These are phyloP conservation scores for Trichoderma atroviride DNA, from an alignment of 2,329 filamentous ascomycete species.

Conservation along the genomic window DNA sequence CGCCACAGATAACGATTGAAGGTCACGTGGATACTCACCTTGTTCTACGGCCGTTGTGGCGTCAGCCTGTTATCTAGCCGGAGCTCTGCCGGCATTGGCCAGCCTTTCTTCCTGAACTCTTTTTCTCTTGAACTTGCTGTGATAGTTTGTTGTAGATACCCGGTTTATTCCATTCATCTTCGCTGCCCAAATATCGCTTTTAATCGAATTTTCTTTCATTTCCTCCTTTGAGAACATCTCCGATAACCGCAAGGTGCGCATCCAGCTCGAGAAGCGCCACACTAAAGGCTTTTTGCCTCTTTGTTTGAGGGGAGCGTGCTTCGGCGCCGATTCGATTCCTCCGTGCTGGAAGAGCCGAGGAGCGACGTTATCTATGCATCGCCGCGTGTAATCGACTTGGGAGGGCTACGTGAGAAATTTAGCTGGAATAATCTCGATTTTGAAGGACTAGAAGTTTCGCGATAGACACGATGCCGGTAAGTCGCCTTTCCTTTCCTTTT, in stretches of 20 bases:
- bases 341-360: not conserved
- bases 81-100: constrained; percentile 23
- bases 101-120: constrained; percentile 15
- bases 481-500: constrained; percentile 25
- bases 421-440: not conserved
- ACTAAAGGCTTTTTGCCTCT: not conserved
- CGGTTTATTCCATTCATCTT: not conserved
- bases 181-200: not conserved
- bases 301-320: constrained; percentile 22
- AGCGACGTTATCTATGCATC: constrained; percentile 17
- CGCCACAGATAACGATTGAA: not conserved
- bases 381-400: constrained; percentile 3
- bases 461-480: constrained; percentile 39
- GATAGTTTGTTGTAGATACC: not conserved
- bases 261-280: not conserved
- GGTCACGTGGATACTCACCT: constrained; percentile 8
- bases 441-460: constrained; percentile 5
- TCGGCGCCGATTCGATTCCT: constrained; percentile 22
- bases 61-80: constrained; percentile 6
- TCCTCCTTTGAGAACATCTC: no score
- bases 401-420: constrained; percentile 20
- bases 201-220: not conserved
- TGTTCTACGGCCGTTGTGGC: constrained; percentile 5
- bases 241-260: not conserved
- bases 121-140: constrained; percentile 20